Conservation (phyloP, 225 moss, liverwort and hornwort genomes). For the Polytrichum commune region DNA sequence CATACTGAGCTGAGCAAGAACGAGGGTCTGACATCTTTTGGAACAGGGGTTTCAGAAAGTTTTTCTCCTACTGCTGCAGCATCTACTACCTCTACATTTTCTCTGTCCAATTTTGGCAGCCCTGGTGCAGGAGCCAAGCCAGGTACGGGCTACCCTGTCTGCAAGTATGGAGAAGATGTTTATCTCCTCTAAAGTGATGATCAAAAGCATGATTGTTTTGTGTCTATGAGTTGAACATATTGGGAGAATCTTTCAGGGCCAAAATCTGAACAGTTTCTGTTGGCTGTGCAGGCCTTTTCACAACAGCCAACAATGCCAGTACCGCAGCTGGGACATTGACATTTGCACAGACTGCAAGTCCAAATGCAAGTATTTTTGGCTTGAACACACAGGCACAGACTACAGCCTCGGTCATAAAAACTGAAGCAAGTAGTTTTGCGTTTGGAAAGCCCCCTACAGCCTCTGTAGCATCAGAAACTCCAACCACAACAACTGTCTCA, state of each 20-base stretch:
- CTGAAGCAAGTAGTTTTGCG: conserved; percentile 25
- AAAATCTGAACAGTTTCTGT: conserved; percentile 18
- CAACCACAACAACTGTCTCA: conserved; percentile 14
- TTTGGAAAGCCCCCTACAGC: conserved; percentile 26
- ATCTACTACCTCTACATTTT: conserved; percentile 38
- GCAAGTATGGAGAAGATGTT: no score
- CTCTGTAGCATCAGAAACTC: conserved; percentile 22
- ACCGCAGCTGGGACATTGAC: neutral
- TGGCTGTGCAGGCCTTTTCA: conserved; percentile 39
- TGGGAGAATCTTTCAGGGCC: no score
- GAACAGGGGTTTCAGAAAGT: conserved; percentile 17
- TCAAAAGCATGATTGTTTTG: no score
- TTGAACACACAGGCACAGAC: conserved; percentile 16
- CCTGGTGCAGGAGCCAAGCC: conserved; percentile 49
- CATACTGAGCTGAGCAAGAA: conserved; percentile 20
- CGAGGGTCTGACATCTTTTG: conserved; percentile 14
- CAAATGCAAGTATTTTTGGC: conserved; percentile 7
- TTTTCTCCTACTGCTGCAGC: conserved; percentile 18
- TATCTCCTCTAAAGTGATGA: no score
- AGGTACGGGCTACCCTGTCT: conserved; percentile 20
- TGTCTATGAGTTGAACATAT: no score
- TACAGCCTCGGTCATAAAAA: conserved; percentile 22
- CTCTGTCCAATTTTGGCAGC: conserved; percentile 43
- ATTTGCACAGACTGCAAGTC: conserved; percentile 4
- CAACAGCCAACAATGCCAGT: conserved; percentile 10